Evolutionary conservation across 2,329 filamentous ascomycete species (phyloP).

Genomic region (Pochonia chlamydosporia): DNA sequence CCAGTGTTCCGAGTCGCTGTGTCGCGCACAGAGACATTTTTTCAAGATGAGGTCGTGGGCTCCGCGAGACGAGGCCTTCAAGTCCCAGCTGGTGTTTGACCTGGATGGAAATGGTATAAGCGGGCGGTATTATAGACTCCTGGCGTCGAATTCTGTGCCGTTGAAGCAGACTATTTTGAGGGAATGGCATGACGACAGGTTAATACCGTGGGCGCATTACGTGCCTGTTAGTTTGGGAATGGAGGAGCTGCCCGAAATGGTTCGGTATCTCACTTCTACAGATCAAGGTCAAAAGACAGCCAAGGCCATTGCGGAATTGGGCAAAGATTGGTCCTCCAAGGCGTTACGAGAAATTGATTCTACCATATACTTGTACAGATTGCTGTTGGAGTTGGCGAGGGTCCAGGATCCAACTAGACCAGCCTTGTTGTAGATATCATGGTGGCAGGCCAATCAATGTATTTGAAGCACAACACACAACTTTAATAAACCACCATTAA

Average conservation of each 20-base stretch:
- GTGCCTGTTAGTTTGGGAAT: slow-evolving; percentile 44
- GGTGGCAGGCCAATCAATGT: too few species aligned
- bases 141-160: slow-evolving; percentile 39
- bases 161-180: slow-evolving; percentile 47
- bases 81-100: slow-evolving; percentile 41
- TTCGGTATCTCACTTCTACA: slow-evolving; percentile 38
- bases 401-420: slow-evolving; percentile 35
- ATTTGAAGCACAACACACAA: too few species aligned
- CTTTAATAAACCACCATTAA: not conserved
- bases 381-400: slow-evolving; percentile 51
- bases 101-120: slow-evolving; percentile 52
- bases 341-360: slow-evolving; percentile 54
- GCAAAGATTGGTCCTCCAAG: slow-evolving; percentile 47
- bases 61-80: slow-evolving; percentile 28
- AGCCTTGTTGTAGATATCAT: too few species aligned
- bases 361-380: slow-evolving; percentile 52
- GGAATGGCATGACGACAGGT: slow-evolving; percentile 54
- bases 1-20: too few species aligned
- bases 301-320: slow-evolving; percentile 44
- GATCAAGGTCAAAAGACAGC: slow-evolving; percentile 42
- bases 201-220: slow-evolving; percentile 53
- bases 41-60: slow-evolving; percentile 26
- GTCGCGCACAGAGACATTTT: slow-evolving; percentile 24
- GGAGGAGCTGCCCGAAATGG: slow-evolving; percentile 46
- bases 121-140: slow-evolving; percentile 44